phyloP scores from a whole-genome alignment of 495 filamentous ascomycete species.

The Talaromyces wortmannii region DNA sequence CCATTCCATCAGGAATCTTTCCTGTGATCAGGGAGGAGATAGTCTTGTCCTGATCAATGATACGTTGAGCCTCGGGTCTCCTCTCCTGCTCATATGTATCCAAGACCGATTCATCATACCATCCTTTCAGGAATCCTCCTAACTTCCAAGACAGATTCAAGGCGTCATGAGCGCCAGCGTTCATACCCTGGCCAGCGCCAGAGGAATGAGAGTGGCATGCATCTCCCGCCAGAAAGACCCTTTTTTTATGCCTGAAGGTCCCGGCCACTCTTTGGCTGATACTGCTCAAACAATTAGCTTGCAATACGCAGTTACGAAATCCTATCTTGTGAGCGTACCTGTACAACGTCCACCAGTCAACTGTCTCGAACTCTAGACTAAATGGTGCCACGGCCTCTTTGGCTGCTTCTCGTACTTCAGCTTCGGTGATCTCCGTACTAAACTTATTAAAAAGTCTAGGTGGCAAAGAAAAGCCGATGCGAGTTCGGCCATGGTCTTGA shows the following conservation, averaged over 20 bases:
- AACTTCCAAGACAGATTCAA: constrained; percentile 47
- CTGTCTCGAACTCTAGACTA: constrained; percentile 29
- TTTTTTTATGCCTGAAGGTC: constrained; percentile 27
- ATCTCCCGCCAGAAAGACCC: constrained; percentile 41
- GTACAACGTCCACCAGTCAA: constrained; percentile 52
- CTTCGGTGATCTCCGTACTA: constrained; percentile 18
- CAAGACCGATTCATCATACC: constrained; percentile 37
- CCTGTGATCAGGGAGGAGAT: not conserved
- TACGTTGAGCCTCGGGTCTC: constrained; percentile 33
- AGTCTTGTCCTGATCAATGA: constrained; percentile 40
- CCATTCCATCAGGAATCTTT: not conserved
- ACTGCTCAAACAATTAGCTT: constrained; percentile 15
- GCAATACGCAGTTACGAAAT: not conserved
- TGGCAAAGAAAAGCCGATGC: constrained; percentile 50
- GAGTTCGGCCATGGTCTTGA: constrained; percentile 38
- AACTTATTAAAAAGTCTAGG: constrained; percentile 31
- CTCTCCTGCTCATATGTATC: constrained; percentile 55
- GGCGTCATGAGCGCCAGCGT: constrained; percentile 42
- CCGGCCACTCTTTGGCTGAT: constrained; percentile 37
- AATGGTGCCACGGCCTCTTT: constrained; percentile 42
- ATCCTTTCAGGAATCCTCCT: constrained; percentile 42
- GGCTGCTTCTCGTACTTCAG: constrained; percentile 11
- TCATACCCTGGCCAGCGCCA: constrained; percentile 45
- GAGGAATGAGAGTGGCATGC: constrained; percentile 41
- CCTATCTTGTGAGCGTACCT: constrained; percentile 1